phyloP scores from a whole-genome alignment of 2,329 filamentous ascomycete genomes.

The Penicillium expansum region DNA sequence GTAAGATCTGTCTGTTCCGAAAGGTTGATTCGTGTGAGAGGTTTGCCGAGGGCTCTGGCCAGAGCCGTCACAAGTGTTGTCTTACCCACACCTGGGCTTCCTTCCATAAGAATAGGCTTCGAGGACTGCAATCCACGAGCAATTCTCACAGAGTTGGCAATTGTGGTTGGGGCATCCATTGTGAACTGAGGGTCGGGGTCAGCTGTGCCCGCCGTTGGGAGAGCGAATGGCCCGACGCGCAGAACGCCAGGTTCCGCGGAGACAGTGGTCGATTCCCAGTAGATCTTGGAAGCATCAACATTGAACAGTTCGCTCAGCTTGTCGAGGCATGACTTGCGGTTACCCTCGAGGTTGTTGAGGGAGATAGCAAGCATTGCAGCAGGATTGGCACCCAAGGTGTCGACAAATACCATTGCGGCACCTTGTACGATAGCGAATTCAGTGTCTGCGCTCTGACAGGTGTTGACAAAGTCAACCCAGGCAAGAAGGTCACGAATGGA shows the following conservation, averaged over 20 bases:
- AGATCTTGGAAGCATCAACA: slow-evolving; percentile 62
- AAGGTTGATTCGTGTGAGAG: slow-evolving; percentile 89
- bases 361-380: slow-evolving; percentile 78
- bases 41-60: slow-evolving; percentile 73
- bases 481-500: slow-evolving; percentile 90
- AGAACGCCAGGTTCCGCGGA: slow-evolving; percentile 54
- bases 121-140: slow-evolving; percentile 81
- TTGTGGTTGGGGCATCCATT: slow-evolving; percentile 85
- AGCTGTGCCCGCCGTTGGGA: slow-evolving; percentile 54
- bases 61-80: slow-evolving; percentile 88
- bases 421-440: slow-evolving; percentile 69
- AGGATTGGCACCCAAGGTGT: slow-evolving; percentile 91
- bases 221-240: slow-evolving; percentile 70
- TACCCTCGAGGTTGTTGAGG: slow-evolving; percentile 64
- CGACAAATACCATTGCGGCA: slow-evolving; percentile 91
- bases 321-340: slow-evolving; percentile 69
- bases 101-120: slow-evolving; percentile 92
- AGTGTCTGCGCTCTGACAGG: slow-evolving; percentile 50
- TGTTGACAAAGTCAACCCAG: slow-evolving; percentile 92
- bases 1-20: slow-evolving; percentile 98
- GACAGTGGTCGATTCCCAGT: slow-evolving; percentile 62
- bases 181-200: slow-evolving; percentile 64
- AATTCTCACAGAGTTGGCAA: slow-evolving; percentile 85
- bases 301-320: slow-evolving; percentile 68
- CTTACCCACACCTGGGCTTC: slow-evolving; percentile 97